A percentile compares a stretch with the other conserved stretches of the same genome.
These are phyloP conservation scores for Brassica cretica DNA, from an alignment of 345 rosid species.

Conservation along the genomic window DNA sequence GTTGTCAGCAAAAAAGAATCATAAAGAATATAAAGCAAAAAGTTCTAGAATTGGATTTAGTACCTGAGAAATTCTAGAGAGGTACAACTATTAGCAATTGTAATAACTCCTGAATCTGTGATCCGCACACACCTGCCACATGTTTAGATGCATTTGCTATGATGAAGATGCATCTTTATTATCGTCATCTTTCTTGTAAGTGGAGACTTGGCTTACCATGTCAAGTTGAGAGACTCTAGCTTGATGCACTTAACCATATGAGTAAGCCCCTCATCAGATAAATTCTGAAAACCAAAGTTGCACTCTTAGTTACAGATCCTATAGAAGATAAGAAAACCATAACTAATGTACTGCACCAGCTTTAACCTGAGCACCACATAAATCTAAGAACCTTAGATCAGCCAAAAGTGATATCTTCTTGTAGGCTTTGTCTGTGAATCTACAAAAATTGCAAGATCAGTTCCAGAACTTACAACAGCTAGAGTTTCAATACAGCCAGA, in stretches of 20 bases:
- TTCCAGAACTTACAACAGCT: slow-evolving; percentile 6
- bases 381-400: slow-evolving; percentile 66
- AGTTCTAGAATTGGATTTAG: slow-evolving; percentile 1
- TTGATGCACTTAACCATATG: slow-evolving; percentile 71
- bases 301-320: slow-evolving; percentile 9
- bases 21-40: background rate
- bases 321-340: background rate
- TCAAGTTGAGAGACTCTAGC: slow-evolving; percentile 71
- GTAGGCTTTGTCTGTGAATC: slow-evolving; percentile 79
- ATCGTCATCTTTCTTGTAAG: background rate
- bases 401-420: slow-evolving; percentile 61
- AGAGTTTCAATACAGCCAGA: slow-evolving; percentile 12
- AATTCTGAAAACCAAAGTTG: slow-evolving; percentile 53
- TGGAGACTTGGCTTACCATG: slow-evolving; percentile 59
- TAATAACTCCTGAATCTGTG: slow-evolving; percentile 73
- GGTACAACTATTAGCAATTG: slow-evolving; percentile 70
- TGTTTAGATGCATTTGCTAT: slow-evolving; percentile 1
- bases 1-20: slow-evolving; percentile 24
- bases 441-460: slow-evolving; percentile 39
- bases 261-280: slow-evolving; percentile 81
- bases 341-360: background rate
- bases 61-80: slow-evolving; percentile 90
- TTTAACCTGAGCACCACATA: slow-evolving; percentile 92
- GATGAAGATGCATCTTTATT: slow-evolving; percentile 8
- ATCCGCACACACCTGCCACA: slow-evolving; percentile 71